Conservation (phyloP, 805 yeast genomes). For the Ogataea kodamae region DNA sequence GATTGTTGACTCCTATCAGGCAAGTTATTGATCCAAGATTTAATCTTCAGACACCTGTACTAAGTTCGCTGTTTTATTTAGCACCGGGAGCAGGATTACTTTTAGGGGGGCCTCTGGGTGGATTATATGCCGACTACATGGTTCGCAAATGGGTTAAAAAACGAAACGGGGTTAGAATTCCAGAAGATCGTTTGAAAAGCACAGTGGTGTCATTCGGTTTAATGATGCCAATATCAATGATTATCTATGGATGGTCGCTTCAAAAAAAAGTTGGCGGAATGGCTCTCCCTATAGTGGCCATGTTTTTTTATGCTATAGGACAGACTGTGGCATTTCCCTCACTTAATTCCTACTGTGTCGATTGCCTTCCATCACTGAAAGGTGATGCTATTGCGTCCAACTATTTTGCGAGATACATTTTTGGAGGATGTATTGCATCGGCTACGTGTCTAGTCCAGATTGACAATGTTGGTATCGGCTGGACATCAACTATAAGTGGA, state of each 20-base stretch:
- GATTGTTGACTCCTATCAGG: slow-evolving; percentile 52
- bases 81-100: slow-evolving; percentile 58
- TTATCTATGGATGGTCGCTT: slow-evolving; percentile 54
- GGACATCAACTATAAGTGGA: slow-evolving; percentile 52
- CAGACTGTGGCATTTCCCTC: slow-evolving; percentile 53
- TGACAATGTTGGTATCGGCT: slow-evolving; percentile 50
- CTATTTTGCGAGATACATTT: slow-evolving; percentile 45
- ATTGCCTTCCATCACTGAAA: slow-evolving; percentile 49
- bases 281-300: slow-evolving; percentile 48
- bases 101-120: slow-evolving; percentile 49
- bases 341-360: slow-evolving; percentile 56
- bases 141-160: slow-evolving; percentile 42
- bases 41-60: slow-evolving; percentile 43
- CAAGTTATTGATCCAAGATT: slow-evolving; percentile 55
- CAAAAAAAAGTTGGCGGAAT: slow-evolving; percentile 50
- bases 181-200: slow-evolving; percentile 51
- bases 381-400: slow-evolving; percentile 57
- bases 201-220: slow-evolving; percentile 39
- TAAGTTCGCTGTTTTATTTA: slow-evolving; percentile 50
- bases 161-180: slow-evolving; percentile 42
- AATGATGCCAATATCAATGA: slow-evolving; percentile 41
- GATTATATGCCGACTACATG: slow-evolving; percentile 46
- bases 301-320: slow-evolving; percentile 47
- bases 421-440: slow-evolving; percentile 48
- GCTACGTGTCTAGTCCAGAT: slow-evolving; percentile 47